Evolutionary conservation across 306 rosid species (phyloP).

Genomic region (Albizia julibrissin): DNA sequence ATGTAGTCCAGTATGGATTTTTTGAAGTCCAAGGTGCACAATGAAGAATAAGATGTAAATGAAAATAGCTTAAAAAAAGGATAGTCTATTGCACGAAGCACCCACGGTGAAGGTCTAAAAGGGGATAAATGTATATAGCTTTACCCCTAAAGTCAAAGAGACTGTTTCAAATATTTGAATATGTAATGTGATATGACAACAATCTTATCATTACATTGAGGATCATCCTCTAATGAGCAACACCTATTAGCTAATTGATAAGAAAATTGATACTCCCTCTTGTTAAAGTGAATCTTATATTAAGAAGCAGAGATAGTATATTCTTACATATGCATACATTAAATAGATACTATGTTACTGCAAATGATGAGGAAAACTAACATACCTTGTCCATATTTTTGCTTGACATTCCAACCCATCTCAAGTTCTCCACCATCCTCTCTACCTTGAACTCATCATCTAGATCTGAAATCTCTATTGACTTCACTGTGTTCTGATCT

Average conservation of each 20-base stretch:
- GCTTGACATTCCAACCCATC: conserved; percentile 89
- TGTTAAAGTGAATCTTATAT: too few species aligned
- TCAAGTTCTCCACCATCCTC: conserved; percentile 65
- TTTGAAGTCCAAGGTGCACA: neutral
- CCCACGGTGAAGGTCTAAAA: rapidly evolving
- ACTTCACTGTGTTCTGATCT: conserved; percentile 43
- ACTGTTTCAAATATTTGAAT: too few species aligned
- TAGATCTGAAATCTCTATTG: conserved; percentile 53
- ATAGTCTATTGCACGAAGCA: rapidly evolving
- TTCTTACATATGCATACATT: neutral
- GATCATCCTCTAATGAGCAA: too few species aligned
- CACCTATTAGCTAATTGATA: neutral
- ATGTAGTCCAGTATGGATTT: neutral
- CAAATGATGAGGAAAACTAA: neutral
- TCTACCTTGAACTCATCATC: conserved; percentile 58
- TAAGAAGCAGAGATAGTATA: neutral
- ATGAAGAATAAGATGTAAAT: neutral
- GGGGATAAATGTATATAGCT: too few species aligned
- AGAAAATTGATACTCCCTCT: neutral
- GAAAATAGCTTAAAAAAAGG: too few species aligned
- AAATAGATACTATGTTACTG: neutral
- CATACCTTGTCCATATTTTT: conserved; percentile 70
- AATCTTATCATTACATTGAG: too few species aligned
- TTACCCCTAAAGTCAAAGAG: too few species aligned
- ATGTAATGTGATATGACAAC: too few species aligned